A percentile compares a stretch with the other conserved stretches of the same genome.
phyloP scores from a whole-genome alignment of 768 basidiomycete genomes.

The Termitomyces sp. region DNA sequence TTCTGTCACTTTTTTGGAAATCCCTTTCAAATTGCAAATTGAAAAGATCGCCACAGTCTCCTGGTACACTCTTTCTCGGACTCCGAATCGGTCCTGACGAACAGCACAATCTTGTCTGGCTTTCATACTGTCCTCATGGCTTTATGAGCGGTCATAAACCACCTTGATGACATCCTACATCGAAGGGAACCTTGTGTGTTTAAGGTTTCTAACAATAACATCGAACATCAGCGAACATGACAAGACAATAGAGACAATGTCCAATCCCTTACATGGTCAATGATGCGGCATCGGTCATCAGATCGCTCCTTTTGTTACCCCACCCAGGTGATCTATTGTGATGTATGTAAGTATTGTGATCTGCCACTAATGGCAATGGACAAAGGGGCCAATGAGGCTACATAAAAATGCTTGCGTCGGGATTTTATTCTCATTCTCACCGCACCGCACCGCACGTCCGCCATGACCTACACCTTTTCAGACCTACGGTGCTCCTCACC shows the following conservation, averaged over 20 bases:
- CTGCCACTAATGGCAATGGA: conserved; percentile 18
- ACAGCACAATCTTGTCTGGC: too few relatives aligned
- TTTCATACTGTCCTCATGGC: background rate
- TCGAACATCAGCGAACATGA: background rate
- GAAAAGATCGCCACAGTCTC: background rate
- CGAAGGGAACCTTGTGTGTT: background rate
- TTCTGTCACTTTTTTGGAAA: conserved; percentile 12
- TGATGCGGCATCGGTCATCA: conserved; percentile 24
- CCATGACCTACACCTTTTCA: conserved; percentile 10
- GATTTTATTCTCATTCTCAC: background rate
- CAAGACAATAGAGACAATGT: conserved; percentile 24
- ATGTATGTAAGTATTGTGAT: conserved; percentile 9
- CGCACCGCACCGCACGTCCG: background rate
- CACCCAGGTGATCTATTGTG: conserved; percentile 18
- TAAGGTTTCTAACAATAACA: background rate
- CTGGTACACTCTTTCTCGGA: background rate
- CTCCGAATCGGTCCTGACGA: background rate
- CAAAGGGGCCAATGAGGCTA: conserved; percentile 27
- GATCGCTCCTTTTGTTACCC: conserved; percentile 33
- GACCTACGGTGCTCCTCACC: conserved; percentile 16
- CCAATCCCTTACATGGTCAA: conserved; percentile 17
- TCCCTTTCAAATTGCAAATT: conserved; percentile 18
- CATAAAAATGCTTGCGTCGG: conserved; percentile 23
- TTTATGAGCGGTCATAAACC: background rate
- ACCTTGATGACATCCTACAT: background rate